These are phyloP conservation scores for Jacaranda mimosifolia DNA, from an alignment of 257 asterid species.

Conservation along the genomic window DNA sequence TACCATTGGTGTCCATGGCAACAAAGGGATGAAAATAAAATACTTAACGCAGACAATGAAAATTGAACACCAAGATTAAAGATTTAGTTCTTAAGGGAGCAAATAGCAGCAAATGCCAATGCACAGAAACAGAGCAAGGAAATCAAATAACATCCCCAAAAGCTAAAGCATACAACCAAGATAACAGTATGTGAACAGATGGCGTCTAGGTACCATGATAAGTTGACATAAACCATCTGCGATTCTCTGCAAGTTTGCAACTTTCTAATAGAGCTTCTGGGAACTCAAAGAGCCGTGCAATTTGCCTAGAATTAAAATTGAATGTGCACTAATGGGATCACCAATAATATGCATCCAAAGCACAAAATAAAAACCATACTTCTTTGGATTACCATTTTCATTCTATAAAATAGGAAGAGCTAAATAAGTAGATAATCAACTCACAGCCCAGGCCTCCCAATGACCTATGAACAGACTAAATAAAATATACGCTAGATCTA, in stretches of 20 bases:
- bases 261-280: too few relatives aligned
- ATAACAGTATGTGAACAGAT: conserved; percentile 16
- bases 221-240: background rate
- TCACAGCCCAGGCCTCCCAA: background rate
- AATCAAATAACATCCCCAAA: background rate
- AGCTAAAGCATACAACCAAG: conserved; percentile 17
- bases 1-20: background rate
- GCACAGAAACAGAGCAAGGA: background rate
- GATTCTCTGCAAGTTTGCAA: too few relatives aligned
- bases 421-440: background rate
- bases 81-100: background rate
- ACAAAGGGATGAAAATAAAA: background rate
- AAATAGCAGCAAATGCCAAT: conserved; percentile 19
- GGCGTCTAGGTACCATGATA: background rate
- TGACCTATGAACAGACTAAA: background rate
- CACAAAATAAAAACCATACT: too few relatives aligned
- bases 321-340: too few relatives aligned
- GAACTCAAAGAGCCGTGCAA: too few relatives aligned
- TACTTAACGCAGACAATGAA: background rate
- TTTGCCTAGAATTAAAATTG: too few relatives aligned
- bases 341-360: too few relatives aligned
- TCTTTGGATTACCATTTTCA: too few relatives aligned
- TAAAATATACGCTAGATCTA: background rate
- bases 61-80: too few relatives aligned
- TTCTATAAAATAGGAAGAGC: too few relatives aligned